These are phyloP conservation scores for Helichrysum umbraculigerum DNA, from an alignment of 129 eudicot species.

Conservation along the genomic window DNA sequence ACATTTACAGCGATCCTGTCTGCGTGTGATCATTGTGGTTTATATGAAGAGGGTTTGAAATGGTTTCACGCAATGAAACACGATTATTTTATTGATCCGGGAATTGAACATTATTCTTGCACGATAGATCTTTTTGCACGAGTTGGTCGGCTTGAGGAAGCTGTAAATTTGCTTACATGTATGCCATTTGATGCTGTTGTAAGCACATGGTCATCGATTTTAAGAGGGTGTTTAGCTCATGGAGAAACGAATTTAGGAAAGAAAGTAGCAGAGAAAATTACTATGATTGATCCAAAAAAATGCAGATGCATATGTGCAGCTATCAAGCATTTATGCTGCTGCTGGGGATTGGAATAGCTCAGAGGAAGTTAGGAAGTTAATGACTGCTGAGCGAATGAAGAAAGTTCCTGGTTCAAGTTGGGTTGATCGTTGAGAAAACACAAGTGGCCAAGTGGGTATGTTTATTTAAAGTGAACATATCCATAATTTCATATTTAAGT, in stretches of 20 bases:
- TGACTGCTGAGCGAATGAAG: conserved; percentile 48
- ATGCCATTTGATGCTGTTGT: conserved; percentile 71
- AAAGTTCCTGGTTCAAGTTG: conserved; percentile 83
- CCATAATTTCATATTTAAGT: not conserved
- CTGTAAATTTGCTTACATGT: conserved; percentile 45
- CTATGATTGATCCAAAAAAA: conserved; percentile 64
- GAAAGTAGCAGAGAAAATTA: conserved; percentile 54
- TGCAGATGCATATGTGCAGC: conserved; percentile 66
- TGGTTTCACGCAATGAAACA: conserved; percentile 75
- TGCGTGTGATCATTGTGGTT: conserved; percentile 87
- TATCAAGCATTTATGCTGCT: conserved; percentile 64
- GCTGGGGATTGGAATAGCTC: conserved; percentile 76
- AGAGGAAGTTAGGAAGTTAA: conserved; percentile 55
- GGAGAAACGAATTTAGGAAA: conserved; percentile 56
- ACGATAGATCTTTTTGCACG: conserved; percentile 79
- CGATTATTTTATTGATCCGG: conserved; percentile 56
- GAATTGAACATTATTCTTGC: conserved; percentile 79
- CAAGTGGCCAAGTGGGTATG: not conserved
- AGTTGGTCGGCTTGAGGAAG: conserved; percentile 73
- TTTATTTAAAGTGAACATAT: not conserved
- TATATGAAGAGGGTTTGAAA: conserved; percentile 67
- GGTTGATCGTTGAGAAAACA: conserved; percentile 39
- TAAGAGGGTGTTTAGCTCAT: conserved; percentile 78
- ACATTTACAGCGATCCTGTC: conserved; percentile 77
- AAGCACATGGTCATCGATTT: conserved; percentile 79